Conservation (phyloP, 139 green algal genomes). For the Coelastrella sp. region DNA sequence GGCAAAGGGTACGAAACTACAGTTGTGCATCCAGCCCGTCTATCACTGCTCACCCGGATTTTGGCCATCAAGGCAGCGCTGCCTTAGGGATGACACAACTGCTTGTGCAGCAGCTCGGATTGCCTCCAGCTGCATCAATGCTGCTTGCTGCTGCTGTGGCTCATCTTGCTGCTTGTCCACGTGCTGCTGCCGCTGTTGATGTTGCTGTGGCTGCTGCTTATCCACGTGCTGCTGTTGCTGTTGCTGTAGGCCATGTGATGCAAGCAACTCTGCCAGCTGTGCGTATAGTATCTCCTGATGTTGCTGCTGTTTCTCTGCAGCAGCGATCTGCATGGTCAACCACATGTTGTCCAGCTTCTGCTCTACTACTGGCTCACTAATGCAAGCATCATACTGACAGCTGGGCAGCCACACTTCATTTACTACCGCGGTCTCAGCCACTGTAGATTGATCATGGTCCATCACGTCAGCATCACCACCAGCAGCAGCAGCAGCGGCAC, state of each 20-base stretch:
- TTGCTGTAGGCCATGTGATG: background rate
- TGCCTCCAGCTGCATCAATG: background rate
- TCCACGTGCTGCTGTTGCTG: background rate
- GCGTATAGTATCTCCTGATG: background rate
- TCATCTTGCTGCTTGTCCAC: background rate
- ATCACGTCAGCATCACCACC: background rate
- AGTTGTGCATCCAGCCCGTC: no score
- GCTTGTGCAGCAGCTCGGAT: background rate
- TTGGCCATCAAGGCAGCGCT: background rate
- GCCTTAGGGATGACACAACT: background rate
- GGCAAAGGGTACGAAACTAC: no score
- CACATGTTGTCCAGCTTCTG: conserved; percentile 22
- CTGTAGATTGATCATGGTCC: background rate
- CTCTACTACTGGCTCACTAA: background rate
- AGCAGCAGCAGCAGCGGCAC: background rate
- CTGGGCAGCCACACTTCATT: conserved; percentile 1
- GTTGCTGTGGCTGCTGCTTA: background rate
- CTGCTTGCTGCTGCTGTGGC: background rate
- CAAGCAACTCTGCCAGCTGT: background rate
- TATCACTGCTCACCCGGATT: background rate
- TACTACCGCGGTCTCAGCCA: background rate
- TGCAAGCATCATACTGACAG: conserved; percentile 1
- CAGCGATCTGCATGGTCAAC: conserved; percentile 26
- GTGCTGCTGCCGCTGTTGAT: background rate
- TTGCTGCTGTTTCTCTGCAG: conserved; percentile 16